phyloP scores from a whole-genome alignment of 345 rosid species.

The Brassica carinata region DNA sequence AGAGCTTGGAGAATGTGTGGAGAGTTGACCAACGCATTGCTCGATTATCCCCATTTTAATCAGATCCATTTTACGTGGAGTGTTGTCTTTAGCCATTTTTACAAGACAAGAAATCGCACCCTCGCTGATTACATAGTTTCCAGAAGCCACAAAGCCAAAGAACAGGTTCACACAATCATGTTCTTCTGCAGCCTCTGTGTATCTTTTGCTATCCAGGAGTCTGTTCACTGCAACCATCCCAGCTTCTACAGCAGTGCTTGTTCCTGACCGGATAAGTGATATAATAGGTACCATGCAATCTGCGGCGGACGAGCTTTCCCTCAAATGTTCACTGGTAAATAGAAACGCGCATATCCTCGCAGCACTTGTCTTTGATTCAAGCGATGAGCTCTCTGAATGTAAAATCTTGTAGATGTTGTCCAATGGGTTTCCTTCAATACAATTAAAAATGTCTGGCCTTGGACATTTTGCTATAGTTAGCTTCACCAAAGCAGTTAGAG shows the following conservation, averaged over 20 bases:
- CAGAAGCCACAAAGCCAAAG: slow-evolving; percentile 59
- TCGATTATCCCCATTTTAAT: slow-evolving; percentile 76
- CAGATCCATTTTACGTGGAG: slow-evolving; percentile 67
- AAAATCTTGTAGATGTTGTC: slow-evolving; percentile 62
- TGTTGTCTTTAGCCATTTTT: slow-evolving; percentile 84
- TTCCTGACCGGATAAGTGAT: slow-evolving; percentile 59
- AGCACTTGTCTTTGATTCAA: slow-evolving; percentile 68
- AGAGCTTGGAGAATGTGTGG: slow-evolving; percentile 61
- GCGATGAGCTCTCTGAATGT: slow-evolving; percentile 56
- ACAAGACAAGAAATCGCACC: slow-evolving; percentile 71
- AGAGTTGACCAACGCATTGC: slow-evolving; percentile 61
- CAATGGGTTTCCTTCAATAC: slow-evolving; percentile 67
- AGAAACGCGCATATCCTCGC: slow-evolving; percentile 67
- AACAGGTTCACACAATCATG: slow-evolving; percentile 61
- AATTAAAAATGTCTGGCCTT: slow-evolving; percentile 50
- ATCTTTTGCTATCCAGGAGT: slow-evolving; percentile 64
- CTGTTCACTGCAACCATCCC: slow-evolving; percentile 76
- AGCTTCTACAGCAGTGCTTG: slow-evolving; percentile 52
- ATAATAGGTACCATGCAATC: slow-evolving; percentile 69
- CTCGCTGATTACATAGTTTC: slow-evolving; percentile 60
- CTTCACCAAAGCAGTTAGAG: slow-evolving; percentile 69
- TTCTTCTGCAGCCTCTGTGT: slow-evolving; percentile 56
- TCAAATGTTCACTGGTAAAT: slow-evolving; percentile 51
- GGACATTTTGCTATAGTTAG: slow-evolving; percentile 59
- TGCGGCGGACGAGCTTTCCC: slow-evolving; percentile 55